Percentiles rank a stretch among this genome's conserved stretches.
Conservation (phyloP, 441 rosid genomes). For the Brassica hybrid region DNA sequence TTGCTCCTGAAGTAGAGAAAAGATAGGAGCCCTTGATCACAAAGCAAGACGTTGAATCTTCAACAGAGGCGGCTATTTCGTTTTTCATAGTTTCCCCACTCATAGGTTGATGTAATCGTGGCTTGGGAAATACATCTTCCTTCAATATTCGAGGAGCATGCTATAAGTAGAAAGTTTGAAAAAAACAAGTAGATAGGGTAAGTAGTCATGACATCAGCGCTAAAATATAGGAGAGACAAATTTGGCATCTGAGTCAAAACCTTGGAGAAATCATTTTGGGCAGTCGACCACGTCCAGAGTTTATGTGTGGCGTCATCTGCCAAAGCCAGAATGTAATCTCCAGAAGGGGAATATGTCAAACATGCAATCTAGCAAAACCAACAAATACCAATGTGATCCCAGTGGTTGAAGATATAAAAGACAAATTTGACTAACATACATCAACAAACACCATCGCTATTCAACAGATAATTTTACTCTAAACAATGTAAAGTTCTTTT, state of each 20-base stretch:
- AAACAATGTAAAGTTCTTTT: neutral
- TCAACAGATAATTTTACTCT: constrained; percentile 1
- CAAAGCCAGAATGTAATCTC: constrained; percentile 48
- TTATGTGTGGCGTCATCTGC: constrained; percentile 43
- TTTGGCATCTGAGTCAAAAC: constrained; percentile 34
- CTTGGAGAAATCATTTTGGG: constrained; percentile 34
- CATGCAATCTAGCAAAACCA: constrained; percentile 40
- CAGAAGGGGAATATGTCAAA: constrained; percentile 40
- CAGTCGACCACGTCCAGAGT: constrained; percentile 46
- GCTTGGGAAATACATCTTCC: constrained; percentile 38
- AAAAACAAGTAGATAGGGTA: constrained; percentile 30
- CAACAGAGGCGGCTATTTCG: constrained; percentile 32
- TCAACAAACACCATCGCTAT: constrained; percentile 1
- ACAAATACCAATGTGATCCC: constrained; percentile 23
- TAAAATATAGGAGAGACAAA: constrained; percentile 2
- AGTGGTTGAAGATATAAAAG: constrained; percentile 15
- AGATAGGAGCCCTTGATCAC: constrained; percentile 44
- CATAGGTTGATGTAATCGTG: constrained; percentile 41
- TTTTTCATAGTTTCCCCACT: constrained; percentile 44
- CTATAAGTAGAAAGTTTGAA: constrained; percentile 8
- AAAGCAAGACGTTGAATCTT: constrained; percentile 39
- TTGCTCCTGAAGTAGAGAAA: constrained; percentile 48
- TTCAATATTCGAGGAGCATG: constrained; percentile 28
- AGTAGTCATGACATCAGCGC: constrained; percentile 14
- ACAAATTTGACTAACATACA: neutral